phyloP scores from a whole-genome alignment of 2,329 filamentous ascomycete species.

The Cercospora berteroae region DNA sequence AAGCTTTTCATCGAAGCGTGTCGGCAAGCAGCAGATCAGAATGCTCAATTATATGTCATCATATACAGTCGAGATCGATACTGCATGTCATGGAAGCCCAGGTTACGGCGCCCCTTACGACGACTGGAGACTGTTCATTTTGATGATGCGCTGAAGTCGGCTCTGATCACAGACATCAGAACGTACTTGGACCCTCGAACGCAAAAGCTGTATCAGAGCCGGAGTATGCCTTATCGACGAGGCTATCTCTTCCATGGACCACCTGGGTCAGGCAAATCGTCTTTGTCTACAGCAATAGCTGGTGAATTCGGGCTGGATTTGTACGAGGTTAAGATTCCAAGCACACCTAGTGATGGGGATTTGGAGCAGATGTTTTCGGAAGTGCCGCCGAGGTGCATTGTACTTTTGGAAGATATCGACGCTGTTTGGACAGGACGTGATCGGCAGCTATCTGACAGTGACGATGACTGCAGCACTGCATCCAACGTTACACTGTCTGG shows the following conservation, averaged over 20 bases:
- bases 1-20: slow-evolving; percentile 44
- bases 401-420: slow-evolving; percentile 47
- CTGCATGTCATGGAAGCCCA: slow-evolving; percentile 36
- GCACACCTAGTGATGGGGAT: slow-evolving; percentile 60
- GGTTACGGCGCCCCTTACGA: slow-evolving; percentile 55
- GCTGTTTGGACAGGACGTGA: slow-evolving; percentile 34
- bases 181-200: slow-evolving; percentile 71
- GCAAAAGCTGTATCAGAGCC: slow-evolving; percentile 72
- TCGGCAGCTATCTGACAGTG: slow-evolving; percentile 30
- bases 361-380: slow-evolving; percentile 42
- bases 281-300: slow-evolving; percentile 39
- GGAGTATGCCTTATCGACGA: slow-evolving; percentile 78
- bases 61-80: slow-evolving; percentile 42
- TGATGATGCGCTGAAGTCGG: slow-evolving; percentile 61
- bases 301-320: slow-evolving; percentile 43
- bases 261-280: slow-evolving; percentile 32
- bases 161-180: slow-evolving; percentile 66
- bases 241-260: slow-evolving; percentile 78
- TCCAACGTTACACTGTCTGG: slow-evolving; percentile 61
- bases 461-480: slow-evolving; percentile 43
- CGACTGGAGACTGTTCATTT: slow-evolving; percentile 72
- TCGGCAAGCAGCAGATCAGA: slow-evolving; percentile 41
- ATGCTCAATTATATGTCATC: slow-evolving; percentile 43
- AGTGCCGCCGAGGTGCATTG: slow-evolving; percentile 44
- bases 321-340: slow-evolving; percentile 42